phyloP scores from a whole-genome alignment of 306 rosid genomes.

The Vigna trinervia region DNA sequence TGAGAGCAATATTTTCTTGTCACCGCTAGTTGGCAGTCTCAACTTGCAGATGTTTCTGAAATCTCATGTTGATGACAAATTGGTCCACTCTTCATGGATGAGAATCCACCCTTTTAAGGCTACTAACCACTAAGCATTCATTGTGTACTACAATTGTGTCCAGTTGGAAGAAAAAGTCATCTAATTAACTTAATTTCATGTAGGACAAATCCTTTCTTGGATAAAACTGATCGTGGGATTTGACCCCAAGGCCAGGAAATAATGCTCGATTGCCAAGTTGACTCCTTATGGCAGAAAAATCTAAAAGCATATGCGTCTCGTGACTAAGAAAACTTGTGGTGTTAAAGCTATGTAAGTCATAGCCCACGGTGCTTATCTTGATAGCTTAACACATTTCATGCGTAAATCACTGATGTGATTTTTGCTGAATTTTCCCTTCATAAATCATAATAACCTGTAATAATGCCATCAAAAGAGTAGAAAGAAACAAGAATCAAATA shows the following conservation, averaged over 20 bases:
- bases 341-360: background rate
- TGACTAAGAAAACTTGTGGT: conserved; percentile 43
- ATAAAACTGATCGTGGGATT: background rate
- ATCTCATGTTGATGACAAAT: conserved; percentile 4
- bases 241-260: conserved; percentile 1
- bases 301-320: conserved; percentile 38
- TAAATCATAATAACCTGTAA: background rate
- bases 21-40: conserved; percentile 32
- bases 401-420: conserved; percentile 10
- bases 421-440: background rate
- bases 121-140: conserved; percentile 27
- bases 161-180: conserved; percentile 6
- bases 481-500: no score
- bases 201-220: background rate
- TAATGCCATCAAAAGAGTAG: no score
- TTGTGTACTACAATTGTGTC: background rate
- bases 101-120: conserved; percentile 18
- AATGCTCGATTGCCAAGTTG: conserved; percentile 31
- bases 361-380: conserved; percentile 10
- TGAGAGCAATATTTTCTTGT: conserved; percentile 18
- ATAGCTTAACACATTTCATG: conserved; percentile 26
- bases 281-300: conserved; percentile 23
- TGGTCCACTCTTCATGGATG: conserved; percentile 18
- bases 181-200: conserved; percentile 17
- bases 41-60: conserved; percentile 35